Evolutionary conservation across 352 stramenopile genomes (phyloP).

Genomic region (Phytophthora hybrid): DNA sequence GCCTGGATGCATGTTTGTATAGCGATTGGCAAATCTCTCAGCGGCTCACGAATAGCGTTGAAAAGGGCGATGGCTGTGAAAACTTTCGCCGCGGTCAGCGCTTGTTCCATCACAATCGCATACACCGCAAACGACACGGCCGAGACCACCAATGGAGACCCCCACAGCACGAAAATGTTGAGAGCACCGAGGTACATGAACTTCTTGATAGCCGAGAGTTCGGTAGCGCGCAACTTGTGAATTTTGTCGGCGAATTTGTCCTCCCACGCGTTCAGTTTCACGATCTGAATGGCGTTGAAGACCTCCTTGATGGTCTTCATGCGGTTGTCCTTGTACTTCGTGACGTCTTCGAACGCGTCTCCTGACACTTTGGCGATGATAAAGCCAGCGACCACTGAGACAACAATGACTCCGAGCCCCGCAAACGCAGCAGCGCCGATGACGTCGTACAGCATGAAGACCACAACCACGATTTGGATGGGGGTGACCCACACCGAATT

Average conservation of each 20-base stretch:
- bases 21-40: slow-evolving; percentile 46
- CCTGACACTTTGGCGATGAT: slow-evolving; percentile 62
- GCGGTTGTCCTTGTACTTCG: slow-evolving; percentile 89
- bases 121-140: slow-evolving; percentile 61
- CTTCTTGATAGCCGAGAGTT: slow-evolving; percentile 80
- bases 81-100: slow-evolving; percentile 58
- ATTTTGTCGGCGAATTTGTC: slow-evolving; percentile 86
- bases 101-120: slow-evolving; percentile 43
- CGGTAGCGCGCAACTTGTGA: slow-evolving; percentile 66
- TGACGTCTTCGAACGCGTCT: slow-evolving; percentile 76
- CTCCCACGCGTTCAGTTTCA: slow-evolving; percentile 97
- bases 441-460: slow-evolving; percentile 58
- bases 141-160: slow-evolving; percentile 53
- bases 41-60: slow-evolving; percentile 49
- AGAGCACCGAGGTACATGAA: slow-evolving; percentile 51
- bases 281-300: slow-evolving; percentile 94
- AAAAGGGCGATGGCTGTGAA: slow-evolving; percentile 68
- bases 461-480: slow-evolving; percentile 43
- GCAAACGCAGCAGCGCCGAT: slow-evolving; percentile 55
- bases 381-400: slow-evolving; percentile 55
- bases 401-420: slow-evolving; percentile 42
- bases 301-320: slow-evolving; percentile 94
- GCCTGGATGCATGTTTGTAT: slow-evolving; percentile 56
- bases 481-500: slow-evolving; percentile 66
- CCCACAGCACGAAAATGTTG: slow-evolving; percentile 73